phyloP scores from a whole-genome alignment of 2,329 filamentous ascomycete species.

The Fusarium sp. region DNA sequence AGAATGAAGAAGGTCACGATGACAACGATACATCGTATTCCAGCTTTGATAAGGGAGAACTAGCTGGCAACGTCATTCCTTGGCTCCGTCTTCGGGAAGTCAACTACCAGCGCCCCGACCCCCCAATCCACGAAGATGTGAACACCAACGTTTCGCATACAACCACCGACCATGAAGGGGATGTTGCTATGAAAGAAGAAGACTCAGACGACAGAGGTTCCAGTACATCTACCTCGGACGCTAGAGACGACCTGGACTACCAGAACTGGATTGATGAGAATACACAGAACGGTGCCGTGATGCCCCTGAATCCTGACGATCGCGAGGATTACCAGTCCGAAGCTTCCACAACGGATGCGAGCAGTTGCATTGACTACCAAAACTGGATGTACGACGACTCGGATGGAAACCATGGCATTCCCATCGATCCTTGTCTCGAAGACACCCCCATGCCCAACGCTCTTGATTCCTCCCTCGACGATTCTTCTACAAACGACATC shows the following conservation, averaged over 20 bases:
- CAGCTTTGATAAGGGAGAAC: background rate
- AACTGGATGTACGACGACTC: background rate
- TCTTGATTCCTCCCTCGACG: background rate
- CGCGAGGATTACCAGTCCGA: background rate
- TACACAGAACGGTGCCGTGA: background rate
- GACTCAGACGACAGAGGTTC: background rate
- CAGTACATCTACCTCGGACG: background rate
- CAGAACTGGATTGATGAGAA: background rate
- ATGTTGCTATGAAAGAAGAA: background rate
- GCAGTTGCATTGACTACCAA: background rate
- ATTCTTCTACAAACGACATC: background rate
- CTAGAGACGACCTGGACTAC: background rate
- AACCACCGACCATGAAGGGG: background rate
- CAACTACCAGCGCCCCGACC: background rate
- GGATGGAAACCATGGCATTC: background rate
- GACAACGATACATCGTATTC: background rate
- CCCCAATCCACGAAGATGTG: background rate
- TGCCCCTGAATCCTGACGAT: background rate
- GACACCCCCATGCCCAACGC: background rate
- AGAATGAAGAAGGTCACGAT: background rate
- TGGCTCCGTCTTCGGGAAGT: background rate
- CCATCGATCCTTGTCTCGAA: background rate
- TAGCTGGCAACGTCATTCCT: background rate
- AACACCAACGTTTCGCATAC: background rate
- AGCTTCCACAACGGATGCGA: background rate